These are phyloP conservation scores for Chalara sp. DNA, from an alignment of 2,329 filamentous ascomycete species.

Conservation along the genomic window DNA sequence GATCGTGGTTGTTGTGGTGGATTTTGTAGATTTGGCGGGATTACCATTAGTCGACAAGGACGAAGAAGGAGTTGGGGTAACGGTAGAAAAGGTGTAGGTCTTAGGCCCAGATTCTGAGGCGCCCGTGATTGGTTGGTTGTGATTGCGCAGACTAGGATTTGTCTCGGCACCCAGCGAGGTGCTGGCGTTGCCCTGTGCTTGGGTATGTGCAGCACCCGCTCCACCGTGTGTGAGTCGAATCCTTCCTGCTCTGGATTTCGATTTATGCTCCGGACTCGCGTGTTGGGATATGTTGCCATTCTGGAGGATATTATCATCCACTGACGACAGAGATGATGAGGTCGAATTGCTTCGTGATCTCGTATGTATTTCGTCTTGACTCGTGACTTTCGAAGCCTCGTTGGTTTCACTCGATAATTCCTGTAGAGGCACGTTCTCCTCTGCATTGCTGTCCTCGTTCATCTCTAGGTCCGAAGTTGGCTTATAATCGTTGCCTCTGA, in stretches of 20 bases:
- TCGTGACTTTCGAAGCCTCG: conserved; percentile 1
- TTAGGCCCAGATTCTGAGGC: conserved; percentile 18
- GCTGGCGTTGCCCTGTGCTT: conserved; percentile 18
- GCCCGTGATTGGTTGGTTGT: conserved; percentile 19
- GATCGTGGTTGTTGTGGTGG: conserved; percentile 7
- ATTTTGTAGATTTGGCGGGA: conserved; percentile 5
- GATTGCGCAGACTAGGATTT: conserved; percentile 12
- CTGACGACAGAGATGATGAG: conserved; percentile 30
- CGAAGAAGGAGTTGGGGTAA: conserved; percentile 12
- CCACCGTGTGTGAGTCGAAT: too few relatives aligned
- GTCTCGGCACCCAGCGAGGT: conserved; percentile 21
- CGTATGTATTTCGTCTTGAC: not conserved
- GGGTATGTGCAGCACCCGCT: not conserved
- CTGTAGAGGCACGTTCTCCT: conserved; percentile 1
- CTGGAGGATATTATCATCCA: conserved; percentile 24
- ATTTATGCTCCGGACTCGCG: not conserved
- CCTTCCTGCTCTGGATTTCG: too few relatives aligned
- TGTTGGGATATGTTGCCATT: conserved; percentile 2
- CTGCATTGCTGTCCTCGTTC: conserved; percentile 11
- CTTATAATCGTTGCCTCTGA: conserved; percentile 14
- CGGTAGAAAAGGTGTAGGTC: conserved; percentile 21
- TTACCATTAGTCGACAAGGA: conserved; percentile 7
- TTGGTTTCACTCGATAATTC: conserved; percentile 2
- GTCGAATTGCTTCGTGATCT: conserved; percentile 25
- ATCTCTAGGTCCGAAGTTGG: conserved; percentile 11